Base-by-base conservation (phyloP, 1,139 yeast genomes). In the Kodamaea arcana region DNA sequence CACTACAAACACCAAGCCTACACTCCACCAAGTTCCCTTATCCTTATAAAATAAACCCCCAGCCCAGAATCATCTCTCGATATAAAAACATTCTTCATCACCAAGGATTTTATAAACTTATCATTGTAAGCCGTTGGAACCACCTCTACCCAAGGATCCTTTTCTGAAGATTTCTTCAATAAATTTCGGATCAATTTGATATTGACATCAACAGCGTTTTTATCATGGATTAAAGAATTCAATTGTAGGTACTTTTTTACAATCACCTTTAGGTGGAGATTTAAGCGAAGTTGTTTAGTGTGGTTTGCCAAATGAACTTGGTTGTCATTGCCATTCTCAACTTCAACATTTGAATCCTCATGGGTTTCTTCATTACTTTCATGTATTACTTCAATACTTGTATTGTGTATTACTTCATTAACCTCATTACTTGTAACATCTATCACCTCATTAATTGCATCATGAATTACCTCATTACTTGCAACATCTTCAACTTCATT, bases 241-340 rank as follows among this genome's bases (percentile, higher is more conserved):
- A 54, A 34, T 10, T 61, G 60, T 17, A 57, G 42, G 24, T 51
- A 44, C 42, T 54, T 56, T 23, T 53, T 43, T 12, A 58, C 35
- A 8, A 58, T 48, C 26, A 58, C 42, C 29, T 50, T 51, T 34
- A 60, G 36, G 31, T 40, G 42, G 27, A 10, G 21, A 31, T 15
- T 35, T 15, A 30, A 35, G 9, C 9, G 6, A 6, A 9, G 9
- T 18, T 18, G 9, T 18, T 18, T 18, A 9, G 22, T 6, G n/a
- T n/a, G n/a, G n/a, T n/a, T n/a, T n/a, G n/a, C n/a, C n/a, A n/a
- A n/a, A n/a, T n/a, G n/a, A n/a, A n/a, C n/a, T n/a, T n/a, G n/a
- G n/a, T n/a, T n/a, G n/a, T n/a, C n/a, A n/a, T n/a, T n/a, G n/a
- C n/a, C n/a, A n/a, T n/a, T n/a, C n/a, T n/a, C n/a, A 7, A 18